Conservation (phyloP, 352 stramenopile species). For the Elongisporangium undulatum region DNA sequence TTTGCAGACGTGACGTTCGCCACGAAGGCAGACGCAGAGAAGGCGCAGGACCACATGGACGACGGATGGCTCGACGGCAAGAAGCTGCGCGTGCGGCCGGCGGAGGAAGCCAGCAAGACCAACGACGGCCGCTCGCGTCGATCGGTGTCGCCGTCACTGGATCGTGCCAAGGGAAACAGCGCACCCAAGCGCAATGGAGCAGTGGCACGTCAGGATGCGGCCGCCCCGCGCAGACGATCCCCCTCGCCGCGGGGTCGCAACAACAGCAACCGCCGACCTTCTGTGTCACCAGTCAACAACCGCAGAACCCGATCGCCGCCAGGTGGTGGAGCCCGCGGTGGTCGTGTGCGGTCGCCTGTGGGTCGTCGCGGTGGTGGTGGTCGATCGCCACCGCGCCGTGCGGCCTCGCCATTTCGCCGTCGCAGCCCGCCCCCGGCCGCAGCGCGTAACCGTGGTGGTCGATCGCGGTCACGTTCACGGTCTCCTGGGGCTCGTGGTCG, state of each 20-base stretch:
- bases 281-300: background rate
- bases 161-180: background rate
- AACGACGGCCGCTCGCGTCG: background rate
- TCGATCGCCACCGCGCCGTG: background rate
- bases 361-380: background rate
- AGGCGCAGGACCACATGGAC: slow-evolving; percentile 71
- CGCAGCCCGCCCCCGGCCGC: slow-evolving; percentile 1
- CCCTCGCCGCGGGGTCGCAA: slow-evolving; percentile 8
- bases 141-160: background rate
- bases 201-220: background rate
- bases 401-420: background rate
- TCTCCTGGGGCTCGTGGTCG: slow-evolving; percentile 15
- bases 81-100: slow-evolving; percentile 56
- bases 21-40: slow-evolving; percentile 41
- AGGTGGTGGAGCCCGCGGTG: slow-evolving; percentile 1
- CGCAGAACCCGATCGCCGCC: slow-evolving; percentile 3
- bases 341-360: background rate
- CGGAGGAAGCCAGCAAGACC: slow-evolving; percentile 3
- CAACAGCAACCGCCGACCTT: slow-evolving; percentile 4
- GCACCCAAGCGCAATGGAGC: background rate
- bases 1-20: slow-evolving; percentile 58
- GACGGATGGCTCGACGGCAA: slow-evolving; percentile 83
- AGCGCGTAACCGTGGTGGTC: slow-evolving; percentile 5
- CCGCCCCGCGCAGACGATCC: slow-evolving; percentile 4
- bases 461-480: slow-evolving; percentile 17